Percentiles rank a stretch among this genome's conserved stretches.
These are phyloP conservation scores for Mitragyna speciosa DNA, from an alignment of 257 asterid species.

Conservation along the genomic window DNA sequence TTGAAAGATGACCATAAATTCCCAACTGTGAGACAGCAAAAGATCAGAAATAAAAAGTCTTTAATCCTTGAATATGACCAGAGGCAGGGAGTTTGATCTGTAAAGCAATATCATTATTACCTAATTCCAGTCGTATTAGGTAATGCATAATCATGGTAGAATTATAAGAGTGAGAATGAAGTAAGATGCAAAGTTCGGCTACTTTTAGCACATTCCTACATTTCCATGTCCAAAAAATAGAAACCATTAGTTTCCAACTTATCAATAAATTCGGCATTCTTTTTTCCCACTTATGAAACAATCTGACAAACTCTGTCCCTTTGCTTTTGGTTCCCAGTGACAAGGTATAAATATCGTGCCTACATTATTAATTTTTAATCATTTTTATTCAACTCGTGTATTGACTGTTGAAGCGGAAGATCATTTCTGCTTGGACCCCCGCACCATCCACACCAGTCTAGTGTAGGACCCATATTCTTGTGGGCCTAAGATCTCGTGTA, in stretches of 20 bases:
- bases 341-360: background rate
- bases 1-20: background rate
- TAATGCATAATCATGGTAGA: background rate
- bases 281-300: background rate
- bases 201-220: constrained; percentile 2
- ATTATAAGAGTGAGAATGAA: background rate
- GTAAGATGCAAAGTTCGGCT: background rate
- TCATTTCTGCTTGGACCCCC: background rate
- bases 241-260: background rate
- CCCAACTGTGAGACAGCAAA: background rate
- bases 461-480: background rate
- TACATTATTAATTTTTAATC: background rate
- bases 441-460: background rate
- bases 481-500: background rate
- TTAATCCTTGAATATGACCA: background rate
- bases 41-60: background rate
- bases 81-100: background rate
- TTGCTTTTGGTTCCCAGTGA: constrained; percentile 6
- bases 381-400: background rate
- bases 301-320: constrained; percentile 13
- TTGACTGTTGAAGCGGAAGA: background rate
- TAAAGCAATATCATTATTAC: background rate
- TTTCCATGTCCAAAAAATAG: constrained; percentile 6
- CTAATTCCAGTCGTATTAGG: background rate
- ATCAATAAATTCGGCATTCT: background rate